Percentiles rank a stretch among this genome's conserved stretches.
Evolutionary conservation across 139 green algal species (phyloP).

Genomic region (Diplosphaera chodatii): DNA sequence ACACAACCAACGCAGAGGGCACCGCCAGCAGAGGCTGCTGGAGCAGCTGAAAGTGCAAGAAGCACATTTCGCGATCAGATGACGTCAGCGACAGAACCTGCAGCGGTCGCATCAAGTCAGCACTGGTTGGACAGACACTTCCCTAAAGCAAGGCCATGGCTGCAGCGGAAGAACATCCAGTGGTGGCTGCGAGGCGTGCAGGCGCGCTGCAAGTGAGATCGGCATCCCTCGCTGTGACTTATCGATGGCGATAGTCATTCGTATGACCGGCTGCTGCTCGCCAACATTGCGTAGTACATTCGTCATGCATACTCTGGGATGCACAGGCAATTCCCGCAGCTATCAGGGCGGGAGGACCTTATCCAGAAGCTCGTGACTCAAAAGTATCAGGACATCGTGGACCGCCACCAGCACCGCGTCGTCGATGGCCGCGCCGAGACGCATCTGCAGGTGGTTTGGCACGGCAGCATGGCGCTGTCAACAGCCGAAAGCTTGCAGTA

Average conservation of each 20-base stretch:
- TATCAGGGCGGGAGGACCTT: slow-evolving; percentile 15
- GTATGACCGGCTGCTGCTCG: too few species aligned
- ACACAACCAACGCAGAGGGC: not conserved
- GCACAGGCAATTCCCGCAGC: slow-evolving; percentile 18
- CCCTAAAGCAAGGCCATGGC: slow-evolving; percentile 12
- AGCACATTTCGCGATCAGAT: too few species aligned
- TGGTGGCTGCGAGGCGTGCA: slow-evolving; percentile 23
- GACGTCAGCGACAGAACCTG: too few species aligned
- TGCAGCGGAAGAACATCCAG: slow-evolving; percentile 20
- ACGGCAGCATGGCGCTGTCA: too few species aligned
- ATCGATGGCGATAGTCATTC: too few species aligned
- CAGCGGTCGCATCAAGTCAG: not conserved
- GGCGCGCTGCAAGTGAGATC: slow-evolving; percentile 12
- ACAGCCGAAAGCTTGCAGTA: too few species aligned
- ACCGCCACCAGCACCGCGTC: not conserved
- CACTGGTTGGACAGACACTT: slow-evolving; percentile 23
- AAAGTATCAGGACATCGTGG: not conserved
- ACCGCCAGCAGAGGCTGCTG: too few species aligned
- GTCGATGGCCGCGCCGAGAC: slow-evolving; percentile 22
- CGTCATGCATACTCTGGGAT: not conserved
- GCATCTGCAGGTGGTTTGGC: slow-evolving; percentile 27
- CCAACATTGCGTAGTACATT: too few species aligned
- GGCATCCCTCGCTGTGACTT: not conserved
- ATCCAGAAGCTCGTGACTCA: slow-evolving; percentile 2
- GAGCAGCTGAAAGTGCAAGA: too few species aligned